Base-by-base conservation (phyloP, 1,284 basidiomycete species). In the Heterobasidion parviporum region DNA sequence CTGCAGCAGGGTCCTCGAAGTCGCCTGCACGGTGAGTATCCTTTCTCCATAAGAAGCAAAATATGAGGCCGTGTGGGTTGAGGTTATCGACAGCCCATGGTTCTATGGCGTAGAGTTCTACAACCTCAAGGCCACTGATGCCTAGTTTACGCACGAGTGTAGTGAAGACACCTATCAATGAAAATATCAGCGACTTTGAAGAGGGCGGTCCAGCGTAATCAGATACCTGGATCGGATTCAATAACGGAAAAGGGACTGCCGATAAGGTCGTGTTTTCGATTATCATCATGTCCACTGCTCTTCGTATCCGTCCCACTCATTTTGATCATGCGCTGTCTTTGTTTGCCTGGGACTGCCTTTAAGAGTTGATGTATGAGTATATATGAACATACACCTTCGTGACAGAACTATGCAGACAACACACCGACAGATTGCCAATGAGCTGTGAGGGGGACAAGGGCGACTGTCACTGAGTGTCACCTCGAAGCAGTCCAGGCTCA, bases 31-130 rank as follows among this genome's bases (percentile, higher is more conserved):
- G 69, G 57, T 76, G 73, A 2, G 69, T 56, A 57, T 80, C 78
- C 59, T 76, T 73, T 8, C 67, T 68, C 74, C 79, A 83, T 56
- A 78, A 69, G 65, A 81, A 84, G 65, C 82, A 84, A 63, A 85
- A 79, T 32, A 85, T 77, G 43, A 85, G 51, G 54, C 65, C 82
- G 56, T 77, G 73, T 4, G 78, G 78, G 14, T 73, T 66, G 44
- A 83, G 73, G 59, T 81, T 76, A 64, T 82, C 78, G 32, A 80
- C 74, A 2, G 79, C 81, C 76, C 77, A 81, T 6, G 80, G 76
- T 58, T 82, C 81, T 34, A 84, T 80, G 63, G 78, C 79, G 63
- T 82, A 83, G 20, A 84, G 66, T 61, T 85, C 82, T 35, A 78
- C 72, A 7, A 83, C 68, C 58, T 82, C 79, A 3, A 82, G 66